Percentiles rank a stretch among this genome's conserved stretches.
Conservation (phyloP, 2,329 filamentous ascomycete species). For the Cladobotryum protrusum region DNA sequence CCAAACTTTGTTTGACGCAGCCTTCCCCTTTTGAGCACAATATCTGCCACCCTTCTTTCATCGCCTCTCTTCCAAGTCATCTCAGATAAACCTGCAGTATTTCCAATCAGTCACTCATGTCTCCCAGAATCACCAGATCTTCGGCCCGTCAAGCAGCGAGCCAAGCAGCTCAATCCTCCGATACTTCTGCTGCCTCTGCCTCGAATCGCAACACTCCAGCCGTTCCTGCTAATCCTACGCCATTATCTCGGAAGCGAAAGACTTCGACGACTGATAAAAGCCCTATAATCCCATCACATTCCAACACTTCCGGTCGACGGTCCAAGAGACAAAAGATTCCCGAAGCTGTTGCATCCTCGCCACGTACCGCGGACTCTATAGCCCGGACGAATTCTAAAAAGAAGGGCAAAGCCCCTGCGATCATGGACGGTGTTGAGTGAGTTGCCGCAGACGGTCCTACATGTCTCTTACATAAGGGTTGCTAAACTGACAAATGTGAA, state of each 20-base stretch:
- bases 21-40: constrained; percentile 13
- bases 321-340: constrained; percentile 66
- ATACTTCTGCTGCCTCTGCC: constrained; percentile 34
- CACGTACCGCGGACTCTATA: constrained; percentile 24
- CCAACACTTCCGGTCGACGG: constrained; percentile 45
- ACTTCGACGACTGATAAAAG: constrained; percentile 48
- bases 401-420: constrained; percentile 54
- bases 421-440: constrained; percentile 69
- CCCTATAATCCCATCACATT: constrained; percentile 27
- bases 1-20: not conserved
- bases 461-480: not conserved
- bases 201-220: constrained; percentile 28
- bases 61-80: constrained; percentile 17
- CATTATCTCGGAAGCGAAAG: constrained; percentile 70
- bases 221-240: constrained; percentile 33
- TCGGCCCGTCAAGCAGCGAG: constrained; percentile 82
- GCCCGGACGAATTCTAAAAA: constrained; percentile 42
- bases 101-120: constrained; percentile 62
- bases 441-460: constrained; percentile 11
- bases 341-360: constrained; percentile 36
- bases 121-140: constrained; percentile 92
- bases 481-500: not conserved
- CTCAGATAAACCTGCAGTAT: constrained; percentile 16
- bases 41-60: constrained; percentile 6
- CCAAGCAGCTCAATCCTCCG: constrained; percentile 43